Percentiles rank a stretch among this genome's conserved stretches.
These are phyloP conservation scores for Zarea fungicola DNA, from an alignment of 2,329 filamentous ascomycete species.

Conservation along the genomic window DNA sequence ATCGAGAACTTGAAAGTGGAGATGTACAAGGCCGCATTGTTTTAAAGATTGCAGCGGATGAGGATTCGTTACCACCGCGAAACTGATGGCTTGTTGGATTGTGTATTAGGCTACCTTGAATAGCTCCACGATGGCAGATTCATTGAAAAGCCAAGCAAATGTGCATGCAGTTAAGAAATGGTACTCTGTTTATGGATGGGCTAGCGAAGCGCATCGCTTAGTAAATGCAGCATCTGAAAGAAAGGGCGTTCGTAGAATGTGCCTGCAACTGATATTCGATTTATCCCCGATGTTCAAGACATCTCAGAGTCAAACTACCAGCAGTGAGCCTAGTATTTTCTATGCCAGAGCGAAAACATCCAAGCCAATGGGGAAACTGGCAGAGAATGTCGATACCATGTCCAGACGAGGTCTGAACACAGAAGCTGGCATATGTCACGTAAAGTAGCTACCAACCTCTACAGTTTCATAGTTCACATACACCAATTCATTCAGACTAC, in stretches of 20 bases:
- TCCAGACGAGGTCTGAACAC: slow-evolving; percentile 23
- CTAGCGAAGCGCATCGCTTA: too few species aligned
- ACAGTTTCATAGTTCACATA: not conserved
- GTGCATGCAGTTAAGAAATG: too few species aligned
- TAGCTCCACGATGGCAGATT: too few species aligned
- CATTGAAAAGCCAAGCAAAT: too few species aligned
- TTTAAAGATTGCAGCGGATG: slow-evolving; percentile 17
- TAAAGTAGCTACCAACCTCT: not conserved
- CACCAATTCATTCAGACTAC: too few species aligned
- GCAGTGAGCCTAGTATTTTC: slow-evolving; percentile 45
- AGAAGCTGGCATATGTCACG: slow-evolving; percentile 36
- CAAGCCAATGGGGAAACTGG: slow-evolving; percentile 40
- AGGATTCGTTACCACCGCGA: slow-evolving; percentile 4
- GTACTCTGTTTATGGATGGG: too few species aligned
- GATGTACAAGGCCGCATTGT: slow-evolving; percentile 16
- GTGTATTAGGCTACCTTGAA: too few species aligned
- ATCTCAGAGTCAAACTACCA: slow-evolving; percentile 52
- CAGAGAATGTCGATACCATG: slow-evolving; percentile 46
- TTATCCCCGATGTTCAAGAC: slow-evolving; percentile 47
- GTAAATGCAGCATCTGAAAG: too few species aligned
- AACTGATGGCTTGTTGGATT: too few species aligned
- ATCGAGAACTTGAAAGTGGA: slow-evolving; percentile 15
- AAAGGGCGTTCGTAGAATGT: slow-evolving; percentile 30
- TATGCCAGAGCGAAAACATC: slow-evolving; percentile 55
- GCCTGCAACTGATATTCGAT: slow-evolving; percentile 56